Percentiles rank a stretch among this genome's conserved stretches.
These are phyloP conservation scores for Rutstroemia sp. DNA, from an alignment of 2,329 filamentous ascomycete genomes.

Conservation along the genomic window DNA sequence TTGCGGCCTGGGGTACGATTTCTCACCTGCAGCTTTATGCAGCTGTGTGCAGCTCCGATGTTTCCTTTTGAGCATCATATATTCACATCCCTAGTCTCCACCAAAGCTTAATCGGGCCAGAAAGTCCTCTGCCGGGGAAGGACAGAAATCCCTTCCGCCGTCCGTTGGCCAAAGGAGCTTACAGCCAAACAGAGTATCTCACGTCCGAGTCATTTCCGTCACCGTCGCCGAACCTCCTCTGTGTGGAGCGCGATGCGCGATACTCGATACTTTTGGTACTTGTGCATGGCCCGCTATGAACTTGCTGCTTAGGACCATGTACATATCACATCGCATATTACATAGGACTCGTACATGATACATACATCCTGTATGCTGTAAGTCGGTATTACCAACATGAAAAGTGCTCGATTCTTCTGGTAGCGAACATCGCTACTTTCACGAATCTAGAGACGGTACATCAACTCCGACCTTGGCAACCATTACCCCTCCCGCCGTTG, in stretches of 20 bases:
- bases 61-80: too few species aligned
- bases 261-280: background rate
- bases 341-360: too few species aligned
- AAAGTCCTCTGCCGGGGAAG: background rate
- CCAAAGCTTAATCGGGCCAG: background rate
- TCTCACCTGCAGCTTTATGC: too few species aligned
- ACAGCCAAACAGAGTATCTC: background rate
- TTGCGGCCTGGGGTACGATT: too few species aligned
- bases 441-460: background rate
- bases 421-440: constrained; percentile 2
- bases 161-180: background rate
- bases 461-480: background rate
- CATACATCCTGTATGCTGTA: background rate
- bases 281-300: too few species aligned
- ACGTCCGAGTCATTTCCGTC: background rate
- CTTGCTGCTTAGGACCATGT: too few species aligned
- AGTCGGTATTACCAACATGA: background rate
- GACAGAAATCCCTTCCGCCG: background rate
- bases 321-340: too few species aligned
- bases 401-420: background rate
- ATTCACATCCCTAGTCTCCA: too few species aligned
- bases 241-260: background rate
- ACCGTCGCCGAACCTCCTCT: background rate
- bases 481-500: background rate
- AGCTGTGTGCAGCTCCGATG: too few species aligned